These are phyloP conservation scores for Crithidia mellificae DNA, from an alignment of 208 protist species.

Conservation along the genomic window DNA sequence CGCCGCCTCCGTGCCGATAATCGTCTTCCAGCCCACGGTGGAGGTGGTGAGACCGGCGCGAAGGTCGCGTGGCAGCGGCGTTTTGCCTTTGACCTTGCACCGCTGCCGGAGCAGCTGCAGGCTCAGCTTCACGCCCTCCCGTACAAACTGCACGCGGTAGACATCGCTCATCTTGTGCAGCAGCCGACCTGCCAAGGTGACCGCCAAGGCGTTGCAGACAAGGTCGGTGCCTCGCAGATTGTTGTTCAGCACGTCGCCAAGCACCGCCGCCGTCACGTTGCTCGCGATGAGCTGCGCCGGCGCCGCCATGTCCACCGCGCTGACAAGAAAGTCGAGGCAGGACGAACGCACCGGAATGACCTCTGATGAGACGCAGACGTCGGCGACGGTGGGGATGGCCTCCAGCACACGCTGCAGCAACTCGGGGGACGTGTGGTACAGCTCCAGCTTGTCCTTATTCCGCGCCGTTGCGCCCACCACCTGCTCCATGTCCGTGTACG, in stretches of 20 bases:
- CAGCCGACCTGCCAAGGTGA: slow-evolving; percentile 61
- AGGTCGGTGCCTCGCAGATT: slow-evolving; percentile 54
- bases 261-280: slow-evolving; percentile 29
- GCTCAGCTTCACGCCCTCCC: slow-evolving; percentile 78
- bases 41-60: slow-evolving; percentile 23
- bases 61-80: slow-evolving; percentile 16
- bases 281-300: slow-evolving; percentile 43
- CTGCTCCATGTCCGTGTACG: slow-evolving; percentile 75
- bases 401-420: slow-evolving; percentile 53
- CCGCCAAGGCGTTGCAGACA: slow-evolving; percentile 51
- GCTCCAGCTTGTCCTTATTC: slow-evolving; percentile 34
- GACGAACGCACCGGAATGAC: slow-evolving; percentile 39
- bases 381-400: slow-evolving; percentile 60
- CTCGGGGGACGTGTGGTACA: slow-evolving; percentile 50
- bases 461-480: slow-evolving; percentile 32
- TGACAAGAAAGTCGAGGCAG: slow-evolving; percentile 61
- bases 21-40: slow-evolving; percentile 39
- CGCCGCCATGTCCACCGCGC: slow-evolving; percentile 55
- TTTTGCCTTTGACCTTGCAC: slow-evolving; percentile 19
- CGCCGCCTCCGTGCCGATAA: slow-evolving; percentile 44
- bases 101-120: slow-evolving; percentile 44
- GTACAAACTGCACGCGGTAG: slow-evolving; percentile 72
- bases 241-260: slow-evolving; percentile 64
- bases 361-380: slow-evolving; percentile 68
- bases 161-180: slow-evolving; percentile 66